Evolutionary conservation across 2,329 filamentous ascomycete genomes (phyloP), one percentile per base, ranked within the genome.

Genomic region (Fusarium sp.): DNA sequence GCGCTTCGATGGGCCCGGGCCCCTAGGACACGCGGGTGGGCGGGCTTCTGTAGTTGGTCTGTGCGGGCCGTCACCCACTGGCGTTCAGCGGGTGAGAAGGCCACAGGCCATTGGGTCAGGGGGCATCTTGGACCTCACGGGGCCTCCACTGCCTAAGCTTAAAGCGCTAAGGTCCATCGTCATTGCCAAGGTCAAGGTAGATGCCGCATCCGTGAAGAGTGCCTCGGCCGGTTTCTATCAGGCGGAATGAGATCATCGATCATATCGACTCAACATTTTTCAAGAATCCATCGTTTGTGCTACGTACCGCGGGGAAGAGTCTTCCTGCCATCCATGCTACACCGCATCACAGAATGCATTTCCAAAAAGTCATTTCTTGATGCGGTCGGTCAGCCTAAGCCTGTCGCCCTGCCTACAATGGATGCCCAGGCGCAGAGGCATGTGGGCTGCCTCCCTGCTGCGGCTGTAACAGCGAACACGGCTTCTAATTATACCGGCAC

Each of bases 61-160:
- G 73, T 75, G 74, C 70, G 42, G 36, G 54, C 61, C 54, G 60
- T 73, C 72, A 71, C 69, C 68, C 71, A 72, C 45, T 69, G 63
- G 63, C 61, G 38, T 65, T 72, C 71, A 68, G 66, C 47, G 56
- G 65, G 56, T 65, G 61, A 69, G 63, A 74, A 63, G 68, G 33
- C 54, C 50, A 62, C 36, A 47, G 66, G 50, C 50, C 50, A 54
- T 54, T 54, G 50, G 50, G 50, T 54, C 50, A 54, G 50, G 50
- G 27, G 47, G 47, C 45, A 27, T 29, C 45, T 27, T 27, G 25
- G 45, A n/a, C 47, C 47, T 52, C 47, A 52, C 47, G 47, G 47
- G 47, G 47, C 47, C 47, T 52, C 47, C 47, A 52, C 47, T 18
- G 47, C 47, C 47, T 65, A 60, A 73, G 71, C 66, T 66, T 58